Evolutionary conservation across 2,329 filamentous ascomycete genomes (phyloP).

Genomic region (Botryotinia convoluta): DNA sequence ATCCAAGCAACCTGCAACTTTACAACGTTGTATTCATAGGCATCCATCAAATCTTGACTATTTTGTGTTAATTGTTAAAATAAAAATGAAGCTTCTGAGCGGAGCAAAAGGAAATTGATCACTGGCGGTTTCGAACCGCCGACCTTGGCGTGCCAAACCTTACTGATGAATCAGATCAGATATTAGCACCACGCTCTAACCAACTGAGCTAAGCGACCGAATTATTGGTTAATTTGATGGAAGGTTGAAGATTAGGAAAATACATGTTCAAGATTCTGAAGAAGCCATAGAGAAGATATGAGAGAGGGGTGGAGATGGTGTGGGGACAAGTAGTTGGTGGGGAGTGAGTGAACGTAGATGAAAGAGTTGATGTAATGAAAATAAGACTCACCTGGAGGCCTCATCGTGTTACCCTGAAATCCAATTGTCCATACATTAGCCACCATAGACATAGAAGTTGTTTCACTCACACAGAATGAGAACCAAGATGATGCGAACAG

Average conservation of each 20-base stretch:
- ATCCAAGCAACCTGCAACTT: background rate
- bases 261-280: accelerated
- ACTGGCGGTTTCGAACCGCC: background rate
- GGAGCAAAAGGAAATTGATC: background rate
- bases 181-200: conserved; percentile 17
- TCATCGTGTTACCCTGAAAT: background rate
- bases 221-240: background rate
- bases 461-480: background rate
- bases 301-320: no score
- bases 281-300: background rate
- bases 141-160: background rate
- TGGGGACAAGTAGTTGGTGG: background rate
- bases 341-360: background rate
- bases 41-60: background rate
- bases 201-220: conserved; percentile 8
- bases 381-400: background rate
- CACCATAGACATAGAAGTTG: background rate
- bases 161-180: background rate
- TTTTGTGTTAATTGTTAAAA: no score
- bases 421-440: background rate
- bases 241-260: accelerated
- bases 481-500: background rate
- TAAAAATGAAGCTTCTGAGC: background rate
- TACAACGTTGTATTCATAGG: background rate
- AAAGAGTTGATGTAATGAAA: background rate